Conservation (phyloP, 2,329 filamentous ascomycete species). For the Alternaria viburni region DNA sequence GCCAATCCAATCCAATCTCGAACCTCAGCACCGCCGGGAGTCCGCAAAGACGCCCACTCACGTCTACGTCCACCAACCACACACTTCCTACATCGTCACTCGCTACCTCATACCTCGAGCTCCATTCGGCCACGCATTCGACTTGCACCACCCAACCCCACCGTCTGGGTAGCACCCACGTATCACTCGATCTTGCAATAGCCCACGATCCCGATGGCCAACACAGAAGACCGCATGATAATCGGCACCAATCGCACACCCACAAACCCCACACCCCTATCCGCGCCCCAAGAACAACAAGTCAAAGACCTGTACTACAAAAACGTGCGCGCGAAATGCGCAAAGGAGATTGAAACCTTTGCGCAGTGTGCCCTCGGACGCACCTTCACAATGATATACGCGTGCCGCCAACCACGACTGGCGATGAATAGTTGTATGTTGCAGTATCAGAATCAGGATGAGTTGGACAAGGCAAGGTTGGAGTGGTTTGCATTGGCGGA, state of each 20-base stretch:
- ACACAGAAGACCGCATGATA: slow-evolving; percentile 22
- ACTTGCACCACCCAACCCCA: neutral
- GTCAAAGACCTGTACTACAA: slow-evolving; percentile 78
- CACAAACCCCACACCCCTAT: slow-evolving; percentile 68
- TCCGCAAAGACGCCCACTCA: slow-evolving; percentile 13
- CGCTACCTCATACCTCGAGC: neutral
- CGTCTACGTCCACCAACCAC: neutral
- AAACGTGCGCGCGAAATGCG: slow-evolving; percentile 78
- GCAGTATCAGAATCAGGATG: slow-evolving; percentile 78
- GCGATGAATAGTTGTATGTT: slow-evolving; percentile 96
- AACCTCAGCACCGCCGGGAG: slow-evolving; percentile 38
- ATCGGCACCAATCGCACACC: slow-evolving; percentile 28
- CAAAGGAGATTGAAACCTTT: slow-evolving; percentile 73
- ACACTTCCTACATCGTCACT: neutral
- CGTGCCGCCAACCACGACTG: slow-evolving; percentile 78
- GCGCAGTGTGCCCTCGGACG: slow-evolving; percentile 86
- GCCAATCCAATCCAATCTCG: slow-evolving; percentile 17
- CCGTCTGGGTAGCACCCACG: neutral
- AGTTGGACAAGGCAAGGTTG: slow-evolving; percentile 86
- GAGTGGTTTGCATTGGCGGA: slow-evolving; percentile 88
- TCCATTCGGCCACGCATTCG: too few relatives aligned
- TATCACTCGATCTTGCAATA: too few relatives aligned
- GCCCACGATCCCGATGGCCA: slow-evolving; percentile 15
- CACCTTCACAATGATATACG: slow-evolving; percentile 86
- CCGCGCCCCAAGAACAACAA: slow-evolving; percentile 71